Conservation (phyloP, 306 rosid genomes). For the Cajanus cajan region DNA sequence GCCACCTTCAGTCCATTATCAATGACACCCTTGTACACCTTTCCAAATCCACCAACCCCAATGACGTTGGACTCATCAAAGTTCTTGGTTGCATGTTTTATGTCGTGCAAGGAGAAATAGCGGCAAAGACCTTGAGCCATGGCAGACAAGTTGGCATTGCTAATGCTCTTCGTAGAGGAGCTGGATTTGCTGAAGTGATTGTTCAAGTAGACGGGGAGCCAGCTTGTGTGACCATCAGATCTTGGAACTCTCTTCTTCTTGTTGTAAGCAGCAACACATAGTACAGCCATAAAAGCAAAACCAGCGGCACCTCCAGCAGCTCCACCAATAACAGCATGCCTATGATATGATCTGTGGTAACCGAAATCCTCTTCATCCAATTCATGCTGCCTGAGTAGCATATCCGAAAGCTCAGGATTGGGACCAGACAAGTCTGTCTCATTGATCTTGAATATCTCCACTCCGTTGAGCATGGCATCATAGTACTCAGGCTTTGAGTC, state of each 20-base stretch:
- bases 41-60: slow-evolving; percentile 67
- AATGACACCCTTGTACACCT: slow-evolving; percentile 55
- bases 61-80: slow-evolving; percentile 56
- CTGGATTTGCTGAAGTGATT: slow-evolving; percentile 34
- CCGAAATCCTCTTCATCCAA: background rate
- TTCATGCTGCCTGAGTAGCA: slow-evolving; percentile 21
- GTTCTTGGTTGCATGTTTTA: slow-evolving; percentile 42
- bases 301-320: slow-evolving; percentile 62
- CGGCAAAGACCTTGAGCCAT: slow-evolving; percentile 56
- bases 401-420: slow-evolving; percentile 50
- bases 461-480: slow-evolving; percentile 50
- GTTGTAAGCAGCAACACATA: slow-evolving; percentile 35
- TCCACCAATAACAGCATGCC: slow-evolving; percentile 39
- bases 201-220: slow-evolving; percentile 49
- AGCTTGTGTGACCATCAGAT: slow-evolving; percentile 35
- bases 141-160: slow-evolving; percentile 30
- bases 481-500: slow-evolving; percentile 36
- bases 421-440: slow-evolving; percentile 54
- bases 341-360: background rate
- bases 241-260: slow-evolving; percentile 40
- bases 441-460: slow-evolving; percentile 57
- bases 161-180: slow-evolving; percentile 38
- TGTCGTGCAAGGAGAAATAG: slow-evolving; percentile 49
- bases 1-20: slow-evolving; percentile 50
- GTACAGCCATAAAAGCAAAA: slow-evolving; percentile 43